Conservation (phyloP, 2,329 filamentous ascomycete genomes). For the Penicillium sp. region DNA sequence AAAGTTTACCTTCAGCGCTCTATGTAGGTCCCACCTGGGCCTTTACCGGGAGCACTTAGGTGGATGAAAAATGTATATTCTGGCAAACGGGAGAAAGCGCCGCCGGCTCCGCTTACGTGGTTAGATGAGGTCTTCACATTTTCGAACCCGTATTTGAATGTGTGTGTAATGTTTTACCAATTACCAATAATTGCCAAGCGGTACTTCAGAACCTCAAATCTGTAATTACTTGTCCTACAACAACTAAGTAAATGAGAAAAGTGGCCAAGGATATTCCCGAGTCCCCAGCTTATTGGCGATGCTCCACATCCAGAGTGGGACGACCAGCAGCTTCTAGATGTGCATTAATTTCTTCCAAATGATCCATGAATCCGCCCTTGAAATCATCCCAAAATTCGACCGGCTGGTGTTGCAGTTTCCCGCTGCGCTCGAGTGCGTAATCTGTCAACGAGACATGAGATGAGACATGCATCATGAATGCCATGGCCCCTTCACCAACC, state of each 20-base stretch:
- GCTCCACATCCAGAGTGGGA: not conserved
- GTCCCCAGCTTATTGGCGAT: not conserved
- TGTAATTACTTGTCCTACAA: not conserved
- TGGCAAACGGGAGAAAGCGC: not conserved
- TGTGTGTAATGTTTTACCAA: not conserved
- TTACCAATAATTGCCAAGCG: not conserved
- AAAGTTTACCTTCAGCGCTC: not conserved
- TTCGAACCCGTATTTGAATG: not conserved
- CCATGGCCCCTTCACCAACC: not conserved
- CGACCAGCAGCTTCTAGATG: not conserved
- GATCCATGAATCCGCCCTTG: not conserved
- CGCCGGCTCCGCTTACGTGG: too few relatives aligned
- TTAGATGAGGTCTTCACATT: not conserved
- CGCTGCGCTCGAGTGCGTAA: not conserved
- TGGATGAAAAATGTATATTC: too few relatives aligned
- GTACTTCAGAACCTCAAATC: not conserved
- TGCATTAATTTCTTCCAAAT: not conserved
- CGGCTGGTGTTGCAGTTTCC: not conserved
- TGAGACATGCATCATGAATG: not conserved
- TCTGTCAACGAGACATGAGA: not conserved
- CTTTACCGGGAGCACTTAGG: too few relatives aligned
- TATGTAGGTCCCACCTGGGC: not conserved
- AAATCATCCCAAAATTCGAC: not conserved
- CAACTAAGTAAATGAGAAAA: not conserved
- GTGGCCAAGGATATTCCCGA: not conserved